Conservation (phyloP, 257 asterid species). For the Solanum neorickii region DNA sequence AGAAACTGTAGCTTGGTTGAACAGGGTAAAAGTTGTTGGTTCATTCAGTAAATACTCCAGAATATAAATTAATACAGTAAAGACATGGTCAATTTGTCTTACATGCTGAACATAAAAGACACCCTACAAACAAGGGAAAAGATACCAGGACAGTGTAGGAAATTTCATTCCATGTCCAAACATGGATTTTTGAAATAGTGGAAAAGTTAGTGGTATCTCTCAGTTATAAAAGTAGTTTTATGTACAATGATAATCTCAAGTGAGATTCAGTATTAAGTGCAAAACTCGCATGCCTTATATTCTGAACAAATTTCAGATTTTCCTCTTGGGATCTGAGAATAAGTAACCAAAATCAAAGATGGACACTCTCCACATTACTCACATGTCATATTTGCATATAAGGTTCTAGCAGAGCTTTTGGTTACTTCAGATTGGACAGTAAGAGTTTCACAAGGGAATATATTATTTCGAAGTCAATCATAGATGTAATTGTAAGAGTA, state of each 20-base stretch:
- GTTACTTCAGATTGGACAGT: not conserved
- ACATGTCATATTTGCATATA: not conserved
- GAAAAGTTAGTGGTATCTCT: not conserved
- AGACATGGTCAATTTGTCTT: not conserved
- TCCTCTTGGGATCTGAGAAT: not conserved
- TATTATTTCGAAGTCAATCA: not conserved
- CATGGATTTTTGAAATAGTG: not conserved
- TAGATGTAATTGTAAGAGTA: not conserved
- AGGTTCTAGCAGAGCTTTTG: not conserved
- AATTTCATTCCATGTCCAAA: not conserved
- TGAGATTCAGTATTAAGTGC: not conserved
- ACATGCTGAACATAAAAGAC: not conserved
- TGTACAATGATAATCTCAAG: not conserved
- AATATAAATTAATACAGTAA: not conserved
- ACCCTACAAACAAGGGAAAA: not conserved
- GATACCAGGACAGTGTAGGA: not conserved
- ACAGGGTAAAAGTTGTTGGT: not conserved
- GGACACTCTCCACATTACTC: not conserved
- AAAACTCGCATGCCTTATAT: not conserved
- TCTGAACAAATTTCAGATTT: not conserved
- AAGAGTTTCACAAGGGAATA: not conserved
- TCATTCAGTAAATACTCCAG: not conserved
- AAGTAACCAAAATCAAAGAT: not conserved
- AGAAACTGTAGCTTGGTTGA: not conserved
- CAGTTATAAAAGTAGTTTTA: not conserved